Evolutionary conservation across 2,329 filamentous ascomycete species (phyloP), one percentile per base, ranked within the genome.

Genomic region (Fusarium newnesense): DNA sequence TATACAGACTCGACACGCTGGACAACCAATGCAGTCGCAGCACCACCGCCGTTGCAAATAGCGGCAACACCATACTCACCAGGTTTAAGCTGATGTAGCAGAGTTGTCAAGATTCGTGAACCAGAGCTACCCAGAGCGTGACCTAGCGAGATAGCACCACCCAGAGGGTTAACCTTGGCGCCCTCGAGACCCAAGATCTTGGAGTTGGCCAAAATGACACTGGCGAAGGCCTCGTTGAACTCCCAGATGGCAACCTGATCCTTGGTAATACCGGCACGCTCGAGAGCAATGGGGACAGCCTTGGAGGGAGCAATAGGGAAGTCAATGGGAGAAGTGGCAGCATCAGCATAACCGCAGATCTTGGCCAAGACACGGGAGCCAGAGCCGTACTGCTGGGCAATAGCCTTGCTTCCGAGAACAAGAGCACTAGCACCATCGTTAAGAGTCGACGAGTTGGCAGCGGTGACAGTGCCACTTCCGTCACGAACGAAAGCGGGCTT

Each of bases 151-250:
- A 98, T 97, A 56, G 96, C 96, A 69, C 96, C 96, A 62, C 96
- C 96, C 5, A 97, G 88, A 52, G 92, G 92, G 82, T 98, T 98
- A 47, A 98, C 94, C 40, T 90, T 92, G 44, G 94, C 94, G 52
- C 89, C 87, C 73, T 95, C 89, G 5, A 98, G 89, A 47, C 93
- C 94, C 39, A 97, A 89, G 70, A 97, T 95, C 92, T 97, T 95
- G 78, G 94, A 92, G 80, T 98, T 98, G 46, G 96, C 95, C 81
- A 96, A 95, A 82, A 98, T 96, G 36, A 98, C 95, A 9, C 94
- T 94, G 34, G 96, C 96, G 80, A 99, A 99, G 0, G 96, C 96
- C 85, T 99, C 96, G 82, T 99, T 99, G 83, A 99, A 97, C 82
- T 98, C 96, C 96, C 96, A 98, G 28, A 98, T 86, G 9, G 96